Conservation (phyloP, 768 basidiomycete species). For the Hypholoma sublateritium region DNA sequence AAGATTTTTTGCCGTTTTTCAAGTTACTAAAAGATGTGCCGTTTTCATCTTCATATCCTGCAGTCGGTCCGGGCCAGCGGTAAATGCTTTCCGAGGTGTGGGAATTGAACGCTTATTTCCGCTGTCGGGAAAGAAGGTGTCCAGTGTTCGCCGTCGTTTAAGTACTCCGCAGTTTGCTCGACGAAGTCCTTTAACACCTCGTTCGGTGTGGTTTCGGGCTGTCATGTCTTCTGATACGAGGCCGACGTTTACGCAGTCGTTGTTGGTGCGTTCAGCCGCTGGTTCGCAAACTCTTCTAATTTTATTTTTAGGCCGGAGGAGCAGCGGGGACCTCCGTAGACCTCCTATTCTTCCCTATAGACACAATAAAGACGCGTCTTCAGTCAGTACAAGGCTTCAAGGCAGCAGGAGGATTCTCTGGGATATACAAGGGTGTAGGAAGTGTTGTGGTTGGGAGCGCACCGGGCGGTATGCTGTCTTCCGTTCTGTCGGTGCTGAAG, state of each 20-base stretch:
- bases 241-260: constrained; percentile 30
- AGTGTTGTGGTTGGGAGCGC: constrained; percentile 95
- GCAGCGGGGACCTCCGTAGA: constrained; percentile 93
- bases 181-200: no score
- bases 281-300: constrained; percentile 6
- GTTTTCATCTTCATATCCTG: no score
- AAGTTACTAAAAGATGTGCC: no score
- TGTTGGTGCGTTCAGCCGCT: constrained; percentile 23
- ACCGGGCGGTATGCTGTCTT: constrained; percentile 70
- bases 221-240: constrained; percentile 18
- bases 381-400: constrained; percentile 88
- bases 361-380: constrained; percentile 94
- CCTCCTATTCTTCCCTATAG: constrained; percentile 94
- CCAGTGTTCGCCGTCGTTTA: no score
- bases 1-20: no score
- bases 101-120: no score
- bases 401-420: constrained; percentile 82
- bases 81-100: no score
- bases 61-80: no score
- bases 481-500: neutral
- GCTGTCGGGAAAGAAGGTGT: no score
- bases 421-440: constrained; percentile 91
- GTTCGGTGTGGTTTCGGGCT: neutral
- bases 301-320: constrained; percentile 72
- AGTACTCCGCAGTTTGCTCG: no score